Evolutionary conservation across 2,329 filamentous ascomycete genomes (phyloP).

Genomic region (Penicillium rolfsii): DNA sequence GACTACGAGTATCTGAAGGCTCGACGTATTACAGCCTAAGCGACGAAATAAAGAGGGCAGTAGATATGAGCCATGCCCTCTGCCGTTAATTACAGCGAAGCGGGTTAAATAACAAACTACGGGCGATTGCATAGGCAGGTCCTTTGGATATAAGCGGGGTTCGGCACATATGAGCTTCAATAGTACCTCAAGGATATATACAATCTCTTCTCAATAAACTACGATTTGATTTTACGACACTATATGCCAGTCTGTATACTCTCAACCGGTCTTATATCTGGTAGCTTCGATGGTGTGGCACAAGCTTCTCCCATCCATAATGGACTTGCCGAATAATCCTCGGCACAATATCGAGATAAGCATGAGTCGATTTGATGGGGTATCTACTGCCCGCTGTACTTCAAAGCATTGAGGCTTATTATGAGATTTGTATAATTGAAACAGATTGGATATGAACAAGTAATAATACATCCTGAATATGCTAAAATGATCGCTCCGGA

Average conservation of each 20-base stretch:
- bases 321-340: background rate
- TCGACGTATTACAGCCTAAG: constrained; percentile 22
- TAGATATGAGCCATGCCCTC: background rate
- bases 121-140: background rate
- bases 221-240: background rate
- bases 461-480: constrained; percentile 38
- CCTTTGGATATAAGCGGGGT: background rate
- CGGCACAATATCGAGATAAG: background rate
- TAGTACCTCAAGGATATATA: background rate
- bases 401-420: background rate
- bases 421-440: background rate
- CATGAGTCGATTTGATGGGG: background rate
- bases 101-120: background rate
- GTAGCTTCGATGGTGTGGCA: background rate
- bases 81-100: background rate
- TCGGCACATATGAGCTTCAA: background rate
- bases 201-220: background rate
- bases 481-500: constrained; percentile 14
- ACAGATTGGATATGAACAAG: constrained; percentile 27
- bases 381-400: background rate
- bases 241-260: background rate
- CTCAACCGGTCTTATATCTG: background rate
- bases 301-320: background rate
- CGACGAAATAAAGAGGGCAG: background rate
- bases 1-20: constrained; percentile 47